A percentile compares a stretch with the other conserved stretches of the same genome.
These are phyloP conservation scores for Fusarium nodosum DNA, from an alignment of 2,329 filamentous ascomycete genomes.

Conservation along the genomic window DNA sequence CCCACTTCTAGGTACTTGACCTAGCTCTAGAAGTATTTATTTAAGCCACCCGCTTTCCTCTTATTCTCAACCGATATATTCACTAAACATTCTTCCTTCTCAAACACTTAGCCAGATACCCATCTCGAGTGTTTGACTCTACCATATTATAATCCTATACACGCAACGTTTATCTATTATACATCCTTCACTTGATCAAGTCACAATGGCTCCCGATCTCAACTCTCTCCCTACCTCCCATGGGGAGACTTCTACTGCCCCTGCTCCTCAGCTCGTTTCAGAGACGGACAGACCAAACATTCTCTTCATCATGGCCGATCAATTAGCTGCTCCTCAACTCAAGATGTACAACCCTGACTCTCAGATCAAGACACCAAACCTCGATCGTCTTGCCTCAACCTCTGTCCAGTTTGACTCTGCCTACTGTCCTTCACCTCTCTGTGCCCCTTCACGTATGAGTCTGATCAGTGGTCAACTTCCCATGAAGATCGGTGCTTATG, in stretches of 20 bases:
- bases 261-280: constrained; percentile 34
- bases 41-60: constrained; percentile 24
- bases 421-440: constrained; percentile 94
- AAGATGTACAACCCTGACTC: constrained; percentile 93
- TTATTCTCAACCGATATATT: neutral
- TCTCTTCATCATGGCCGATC: constrained; percentile 94
- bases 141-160: neutral
- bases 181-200: constrained; percentile 6
- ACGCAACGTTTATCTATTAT: neutral
- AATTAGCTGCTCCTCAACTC: constrained; percentile 89
- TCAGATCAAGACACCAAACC: constrained; percentile 91
- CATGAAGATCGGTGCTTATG: constrained; percentile 91
- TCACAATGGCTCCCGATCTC: constrained; percentile 77
- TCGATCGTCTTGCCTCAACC: constrained; percentile 83
- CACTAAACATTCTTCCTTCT: constrained; percentile 4
- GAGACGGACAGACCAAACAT: constrained; percentile 58
- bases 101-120: constrained; percentile 12
- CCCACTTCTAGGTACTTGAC: neutral
- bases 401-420: constrained; percentile 94
- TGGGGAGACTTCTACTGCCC: constrained; percentile 36
- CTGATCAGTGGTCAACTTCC: constrained; percentile 94
- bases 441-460: constrained; percentile 92
- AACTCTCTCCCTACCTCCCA: constrained; percentile 76
- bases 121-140: neutral
- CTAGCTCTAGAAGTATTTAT: constrained; percentile 13